These are phyloP conservation scores for Salix arbutifolia DNA, from an alignment of 345 rosid species.

Conservation along the genomic window DNA sequence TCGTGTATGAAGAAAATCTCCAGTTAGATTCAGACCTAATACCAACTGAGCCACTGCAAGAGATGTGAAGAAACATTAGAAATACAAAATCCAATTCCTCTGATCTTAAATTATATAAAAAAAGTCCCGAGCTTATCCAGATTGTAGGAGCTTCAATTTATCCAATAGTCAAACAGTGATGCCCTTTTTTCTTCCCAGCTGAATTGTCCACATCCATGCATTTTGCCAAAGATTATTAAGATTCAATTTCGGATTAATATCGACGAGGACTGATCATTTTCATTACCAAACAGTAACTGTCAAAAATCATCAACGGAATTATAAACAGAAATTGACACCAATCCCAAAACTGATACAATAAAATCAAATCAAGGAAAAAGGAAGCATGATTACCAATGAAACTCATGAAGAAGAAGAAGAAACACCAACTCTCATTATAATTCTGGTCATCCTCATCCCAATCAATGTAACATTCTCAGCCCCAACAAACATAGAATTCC, in stretches of 20 bases:
- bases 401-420: slow-evolving; percentile 26
- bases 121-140: neutral
- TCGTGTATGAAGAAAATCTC: neutral
- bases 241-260: neutral
- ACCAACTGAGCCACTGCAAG: neutral
- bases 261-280: neutral
- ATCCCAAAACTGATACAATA: neutral
- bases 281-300: neutral
- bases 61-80: neutral
- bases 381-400: neutral
- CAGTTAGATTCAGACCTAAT: neutral
- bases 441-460: slow-evolving; percentile 53
- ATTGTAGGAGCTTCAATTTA: neutral
- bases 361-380: neutral
- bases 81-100: neutral
- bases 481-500: slow-evolving; percentile 41
- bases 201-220: neutral
- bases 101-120: too few relatives aligned
- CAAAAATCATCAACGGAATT: too few relatives aligned
- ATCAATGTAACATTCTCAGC: slow-evolving; percentile 46
- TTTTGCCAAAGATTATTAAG: neutral
- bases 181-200: neutral
- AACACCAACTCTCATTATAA: slow-evolving; percentile 39
- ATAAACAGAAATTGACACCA: too few relatives aligned
- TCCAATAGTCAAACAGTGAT: neutral